Conservation (phyloP, 2,329 filamentous ascomycete species). For the Colletotrichum plurivorum region DNA sequence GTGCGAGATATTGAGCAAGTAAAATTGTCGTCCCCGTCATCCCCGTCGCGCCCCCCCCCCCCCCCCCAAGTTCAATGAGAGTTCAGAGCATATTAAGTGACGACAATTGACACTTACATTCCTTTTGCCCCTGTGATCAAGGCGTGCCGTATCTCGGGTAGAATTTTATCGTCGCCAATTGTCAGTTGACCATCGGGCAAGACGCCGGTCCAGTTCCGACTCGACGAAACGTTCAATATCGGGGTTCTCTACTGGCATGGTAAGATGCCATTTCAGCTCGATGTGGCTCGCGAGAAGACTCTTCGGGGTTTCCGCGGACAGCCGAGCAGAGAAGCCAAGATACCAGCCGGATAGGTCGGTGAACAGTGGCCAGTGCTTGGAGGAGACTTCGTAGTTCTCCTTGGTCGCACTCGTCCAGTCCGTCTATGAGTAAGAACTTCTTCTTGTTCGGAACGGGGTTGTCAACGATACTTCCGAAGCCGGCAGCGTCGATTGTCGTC, state of each 20-base stretch:
- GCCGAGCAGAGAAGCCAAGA: not conserved
- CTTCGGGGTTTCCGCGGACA: not conserved
- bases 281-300: not conserved
- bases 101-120: slow-evolving; percentile 43
- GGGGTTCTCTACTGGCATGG: slow-evolving; percentile 43
- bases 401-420: not conserved
- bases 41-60: no score
- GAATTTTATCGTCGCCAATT: slow-evolving; percentile 38
- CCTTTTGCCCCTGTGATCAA: slow-evolving; percentile 46
- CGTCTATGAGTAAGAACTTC: not conserved
- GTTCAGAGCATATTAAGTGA: not conserved
- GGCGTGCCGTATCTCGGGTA: slow-evolving; percentile 42
- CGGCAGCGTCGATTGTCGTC: no score
- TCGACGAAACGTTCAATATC: slow-evolving; percentile 45
- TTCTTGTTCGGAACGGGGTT: not conserved
- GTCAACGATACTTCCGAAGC: not conserved
- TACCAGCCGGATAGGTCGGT: not conserved
- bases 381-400: not conserved
- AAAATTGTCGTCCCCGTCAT: no score
- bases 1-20: not conserved
- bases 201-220: slow-evolving; percentile 30
- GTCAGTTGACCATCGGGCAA: slow-evolving; percentile 27
- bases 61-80: no score
- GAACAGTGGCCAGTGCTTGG: not conserved
- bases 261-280: not conserved